Evolutionary conservation across 2,329 filamentous ascomycete genomes (phyloP), one percentile per base, ranked within the genome.

Genomic region (Raffaelea ambrosiae): DNA sequence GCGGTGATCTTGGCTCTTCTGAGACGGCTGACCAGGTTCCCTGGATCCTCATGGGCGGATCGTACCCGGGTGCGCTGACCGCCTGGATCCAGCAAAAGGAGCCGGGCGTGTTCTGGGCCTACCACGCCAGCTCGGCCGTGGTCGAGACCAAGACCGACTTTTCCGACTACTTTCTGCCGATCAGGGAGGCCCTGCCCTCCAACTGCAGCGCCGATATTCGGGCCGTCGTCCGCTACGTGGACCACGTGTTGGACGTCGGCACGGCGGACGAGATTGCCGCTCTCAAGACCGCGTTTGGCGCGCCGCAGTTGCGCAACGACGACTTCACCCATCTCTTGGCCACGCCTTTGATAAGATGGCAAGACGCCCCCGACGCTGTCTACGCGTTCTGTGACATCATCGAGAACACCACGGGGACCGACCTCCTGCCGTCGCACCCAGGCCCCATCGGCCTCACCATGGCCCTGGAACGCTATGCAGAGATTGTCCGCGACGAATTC

Each of bases 81-180:
- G 73, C 70, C 0, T 79, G 75, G 76, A 68, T 69, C 5, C 70
- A 70, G 22, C 63, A 65, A 11, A 63, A 68, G 21, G 66, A 70
- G 14, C 73, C 74, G 0, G 76, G 72, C 18, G 77, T 73, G 0
- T 75, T 74, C 59, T 78, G 72, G 72, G 73, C 74, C 0, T 77
- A 78, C 55, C 72, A 74, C 52, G 69, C 74, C 19, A 73, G 73
- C 7, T 75, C 71, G 54, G 76, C 72, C 3, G 71, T 74, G 2
- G 75, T 79, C 0, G 61, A 79, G 58, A 66, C 71, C 1, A 64
- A 78, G 22, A 61, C 64, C 4, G 68, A 72, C 40, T 73, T 78
- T 55, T 79, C 70, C 71, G 63, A 69, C 54, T 79, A 79, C 54
- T 79, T 76, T 54, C 59, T 62, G 9, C 75, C 76, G 1, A 63